Evolutionary conservation across 805 yeast genomes (phyloP).

Genomic region (Teunomyces kruisii): DNA sequence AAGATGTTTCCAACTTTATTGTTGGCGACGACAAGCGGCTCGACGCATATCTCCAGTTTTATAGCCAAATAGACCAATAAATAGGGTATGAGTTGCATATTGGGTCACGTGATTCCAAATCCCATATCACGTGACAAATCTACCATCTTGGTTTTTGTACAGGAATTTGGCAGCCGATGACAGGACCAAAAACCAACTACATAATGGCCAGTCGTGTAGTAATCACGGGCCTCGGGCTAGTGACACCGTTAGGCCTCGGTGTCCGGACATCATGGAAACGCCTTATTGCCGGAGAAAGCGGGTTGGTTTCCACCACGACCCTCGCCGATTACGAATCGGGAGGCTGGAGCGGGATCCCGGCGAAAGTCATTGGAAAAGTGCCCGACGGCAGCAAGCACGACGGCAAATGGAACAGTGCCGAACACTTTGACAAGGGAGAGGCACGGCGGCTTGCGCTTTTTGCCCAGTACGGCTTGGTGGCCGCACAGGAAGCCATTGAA

Average conservation of each 20-base stretch:
- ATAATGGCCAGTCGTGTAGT: slow-evolving; percentile 58
- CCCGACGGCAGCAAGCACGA: slow-evolving; percentile 49
- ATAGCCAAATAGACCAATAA: neutral
- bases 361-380: slow-evolving; percentile 73
- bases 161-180: neutral
- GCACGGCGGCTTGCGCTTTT: slow-evolving; percentile 66
- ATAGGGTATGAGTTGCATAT: no score
- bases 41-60: slow-evolving; percentile 7
- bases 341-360: slow-evolving; percentile 57
- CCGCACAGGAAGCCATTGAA: slow-evolving; percentile 72
- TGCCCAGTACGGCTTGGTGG: slow-evolving; percentile 75
- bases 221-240: slow-evolving; percentile 85
- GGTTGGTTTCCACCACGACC: slow-evolving; percentile 53
- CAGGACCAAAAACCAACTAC: neutral
- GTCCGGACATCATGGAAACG: slow-evolving; percentile 52
- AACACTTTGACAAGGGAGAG: slow-evolving; percentile 50
- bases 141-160: no score
- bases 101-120: no score
- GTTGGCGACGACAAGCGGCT: slow-evolving; percentile 42
- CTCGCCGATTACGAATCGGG: slow-evolving; percentile 41
- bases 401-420: slow-evolving; percentile 52
- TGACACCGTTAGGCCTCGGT: slow-evolving; percentile 85
- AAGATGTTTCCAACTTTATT: slow-evolving; percentile 32
- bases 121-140: no score
- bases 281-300: slow-evolving; percentile 53